Base-by-base conservation (phyloP, 306 rosid species). In the Abrus precatorius region DNA sequence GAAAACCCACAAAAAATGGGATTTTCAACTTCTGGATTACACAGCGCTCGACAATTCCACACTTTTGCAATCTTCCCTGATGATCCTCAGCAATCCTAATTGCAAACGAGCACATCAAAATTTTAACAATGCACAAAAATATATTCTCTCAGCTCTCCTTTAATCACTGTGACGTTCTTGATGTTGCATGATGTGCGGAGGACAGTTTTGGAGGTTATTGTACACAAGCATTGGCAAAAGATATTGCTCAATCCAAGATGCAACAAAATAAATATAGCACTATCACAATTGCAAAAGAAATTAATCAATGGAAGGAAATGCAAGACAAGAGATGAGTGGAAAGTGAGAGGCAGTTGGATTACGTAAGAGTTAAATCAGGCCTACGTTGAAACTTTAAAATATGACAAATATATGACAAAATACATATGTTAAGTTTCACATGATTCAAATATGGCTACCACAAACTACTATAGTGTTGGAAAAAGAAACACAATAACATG, bases 401-500 rank as follows among this genome's bases (percentile, higher is more conserved):
- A 29, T 2, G 14, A 8, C 1, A 52, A n/a, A n/a, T 6, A 1
- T 54, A 34, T 33, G 68, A 12, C 68, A 11, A 1, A 36, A 64
- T 9, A 13, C 6, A 65, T 3, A 66, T 9, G 9, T 43, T 66
- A 20, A 20, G n/a, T 41, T 65, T 41, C 71, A 65, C 1, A 13
- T n/a, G 0, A 1, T 20, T 41, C 8, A 66, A 40, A 43, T n/a
- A 67, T 9, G 38, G 10, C 53, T 43, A 43, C 72, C n/a, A 64
- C 13, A 64, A 32, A 9, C 4, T 20, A 41, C 36, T 38, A 28
- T 12, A 62, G 5, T 4, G 27, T 44, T 67, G 72, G 36, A 60
- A 6, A 53, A 69, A 38, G 38, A 59, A 82, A 61, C 60, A 60
- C 49, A 61, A 69, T 10, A 61, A 9, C 34, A 68, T 13, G 62